Evolutionary conservation across 495 filamentous ascomycete species (phyloP).

Genomic region (Podospora conica): DNA sequence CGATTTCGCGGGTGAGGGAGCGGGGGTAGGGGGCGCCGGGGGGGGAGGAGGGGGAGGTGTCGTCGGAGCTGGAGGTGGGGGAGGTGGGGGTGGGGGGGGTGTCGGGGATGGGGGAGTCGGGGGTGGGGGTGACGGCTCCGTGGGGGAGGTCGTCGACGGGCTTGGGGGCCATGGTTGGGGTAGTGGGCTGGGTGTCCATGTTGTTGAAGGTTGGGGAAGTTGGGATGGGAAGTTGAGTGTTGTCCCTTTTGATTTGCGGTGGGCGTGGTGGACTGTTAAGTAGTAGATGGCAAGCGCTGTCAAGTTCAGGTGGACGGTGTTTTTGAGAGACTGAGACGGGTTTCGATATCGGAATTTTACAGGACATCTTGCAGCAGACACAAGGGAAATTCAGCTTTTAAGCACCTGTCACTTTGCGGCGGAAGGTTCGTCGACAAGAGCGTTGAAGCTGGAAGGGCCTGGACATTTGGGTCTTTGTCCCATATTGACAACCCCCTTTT

Average conservation of each 20-base stretch:
- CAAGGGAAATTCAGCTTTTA: neutral
- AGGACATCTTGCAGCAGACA: neutral
- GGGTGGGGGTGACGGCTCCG: no score
- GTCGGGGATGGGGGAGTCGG: no score
- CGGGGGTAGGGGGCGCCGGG: neutral
- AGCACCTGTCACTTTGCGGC: neutral
- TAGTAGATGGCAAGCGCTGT: neutral
- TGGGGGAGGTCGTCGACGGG: no score
- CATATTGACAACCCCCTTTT: neutral
- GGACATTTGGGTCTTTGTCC: neutral
- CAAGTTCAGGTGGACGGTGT: neutral
- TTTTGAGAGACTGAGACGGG: neutral
- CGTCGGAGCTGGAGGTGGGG: neutral
- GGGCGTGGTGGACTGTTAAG: neutral
- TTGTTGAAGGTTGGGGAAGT: neutral
- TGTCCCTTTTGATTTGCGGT: neutral
- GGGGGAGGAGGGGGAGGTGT: neutral
- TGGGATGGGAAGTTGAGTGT: neutral
- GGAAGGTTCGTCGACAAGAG: no score
- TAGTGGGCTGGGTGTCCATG: no score
- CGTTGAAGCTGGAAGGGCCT: no score
- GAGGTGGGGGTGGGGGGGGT: no score
- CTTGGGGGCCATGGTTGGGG: no score
- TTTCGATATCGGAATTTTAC: neutral
- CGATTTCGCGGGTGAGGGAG: neutral